phyloP scores from a whole-genome alignment of 1,139 yeast genomes.

The Debaryomyces sp. region DNA sequence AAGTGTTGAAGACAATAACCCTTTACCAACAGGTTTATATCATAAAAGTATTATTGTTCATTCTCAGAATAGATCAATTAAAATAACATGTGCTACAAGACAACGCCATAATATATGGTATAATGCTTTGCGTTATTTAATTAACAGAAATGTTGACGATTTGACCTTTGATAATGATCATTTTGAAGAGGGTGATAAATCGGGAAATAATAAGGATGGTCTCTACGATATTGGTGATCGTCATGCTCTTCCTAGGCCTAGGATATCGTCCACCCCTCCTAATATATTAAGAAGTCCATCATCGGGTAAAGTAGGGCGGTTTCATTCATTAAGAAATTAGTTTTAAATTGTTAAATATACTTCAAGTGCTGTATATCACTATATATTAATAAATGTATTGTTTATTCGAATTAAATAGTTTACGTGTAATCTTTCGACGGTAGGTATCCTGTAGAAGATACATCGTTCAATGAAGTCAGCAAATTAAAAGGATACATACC shows the following conservation, averaged over 20 bases:
- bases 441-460: background rate
- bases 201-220: constrained; percentile 14
- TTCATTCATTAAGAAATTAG: constrained; percentile 15
- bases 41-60: constrained; percentile 81
- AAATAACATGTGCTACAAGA: constrained; percentile 85
- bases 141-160: constrained; percentile 69
- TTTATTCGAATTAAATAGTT: background rate
- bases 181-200: constrained; percentile 21
- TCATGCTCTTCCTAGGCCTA: constrained; percentile 34
- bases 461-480: background rate
- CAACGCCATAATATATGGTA: constrained; percentile 92
- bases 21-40: constrained; percentile 86
- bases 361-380: background rate
- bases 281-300: constrained; percentile 21
- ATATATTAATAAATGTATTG: background rate
- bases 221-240: constrained; percentile 29
- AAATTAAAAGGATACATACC: background rate
- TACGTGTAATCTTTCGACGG: background rate
- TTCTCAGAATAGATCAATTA: constrained; percentile 68
- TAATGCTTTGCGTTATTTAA: constrained; percentile 76
- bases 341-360: background rate
- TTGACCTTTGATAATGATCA: constrained; percentile 46
- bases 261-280: constrained; percentile 28
- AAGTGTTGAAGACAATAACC: constrained; percentile 82
- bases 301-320: constrained; percentile 23